Percentiles rank a stretch among this genome's conserved stretches.
Conservation (phyloP, 2,329 filamentous ascomycete genomes). For the Fusarium robinianum region DNA sequence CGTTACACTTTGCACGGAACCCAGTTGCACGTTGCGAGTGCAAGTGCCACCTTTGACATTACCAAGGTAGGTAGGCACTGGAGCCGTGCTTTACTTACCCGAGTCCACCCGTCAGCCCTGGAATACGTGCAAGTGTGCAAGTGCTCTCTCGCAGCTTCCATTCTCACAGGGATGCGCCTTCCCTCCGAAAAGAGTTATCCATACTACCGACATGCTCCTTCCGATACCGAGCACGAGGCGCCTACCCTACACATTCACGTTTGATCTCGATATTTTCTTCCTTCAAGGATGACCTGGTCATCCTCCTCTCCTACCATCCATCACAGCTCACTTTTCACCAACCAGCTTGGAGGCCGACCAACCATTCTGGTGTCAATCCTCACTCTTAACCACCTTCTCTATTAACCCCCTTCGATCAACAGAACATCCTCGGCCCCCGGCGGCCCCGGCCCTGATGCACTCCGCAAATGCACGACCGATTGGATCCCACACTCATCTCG, state of each 20-base stretch:
- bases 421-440: slow-evolving; percentile 25
- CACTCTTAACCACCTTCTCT: slow-evolving; percentile 1
- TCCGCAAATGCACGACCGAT: slow-evolving; percentile 32
- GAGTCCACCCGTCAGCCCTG: slow-evolving; percentile 9
- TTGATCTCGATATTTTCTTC: slow-evolving; percentile 8
- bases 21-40: slow-evolving; percentile 6
- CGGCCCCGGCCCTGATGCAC: slow-evolving; percentile 30
- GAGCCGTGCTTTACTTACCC: not conserved
- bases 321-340: slow-evolving; percentile 24
- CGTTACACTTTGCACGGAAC: slow-evolving; percentile 8
- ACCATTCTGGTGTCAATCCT: slow-evolving; percentile 22
- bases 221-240: slow-evolving; percentile 1
- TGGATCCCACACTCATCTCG: slow-evolving; percentile 30
- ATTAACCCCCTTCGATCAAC: slow-evolving; percentile 22
- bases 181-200: too few relatives aligned
- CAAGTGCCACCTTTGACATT: slow-evolving; percentile 1
- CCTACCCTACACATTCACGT: slow-evolving; percentile 8
- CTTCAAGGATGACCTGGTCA: slow-evolving; percentile 17
- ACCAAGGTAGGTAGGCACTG: too few relatives aligned
- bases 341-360: slow-evolving; percentile 20
- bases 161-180: slow-evolving; percentile 8
- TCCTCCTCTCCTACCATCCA: slow-evolving; percentile 15
- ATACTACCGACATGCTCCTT: too few relatives aligned
- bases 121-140: too few relatives aligned
- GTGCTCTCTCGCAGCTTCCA: too few relatives aligned